Base-by-base conservation (phyloP, 2,329 filamentous ascomycete genomes). In the Diplodia intermedia region DNA sequence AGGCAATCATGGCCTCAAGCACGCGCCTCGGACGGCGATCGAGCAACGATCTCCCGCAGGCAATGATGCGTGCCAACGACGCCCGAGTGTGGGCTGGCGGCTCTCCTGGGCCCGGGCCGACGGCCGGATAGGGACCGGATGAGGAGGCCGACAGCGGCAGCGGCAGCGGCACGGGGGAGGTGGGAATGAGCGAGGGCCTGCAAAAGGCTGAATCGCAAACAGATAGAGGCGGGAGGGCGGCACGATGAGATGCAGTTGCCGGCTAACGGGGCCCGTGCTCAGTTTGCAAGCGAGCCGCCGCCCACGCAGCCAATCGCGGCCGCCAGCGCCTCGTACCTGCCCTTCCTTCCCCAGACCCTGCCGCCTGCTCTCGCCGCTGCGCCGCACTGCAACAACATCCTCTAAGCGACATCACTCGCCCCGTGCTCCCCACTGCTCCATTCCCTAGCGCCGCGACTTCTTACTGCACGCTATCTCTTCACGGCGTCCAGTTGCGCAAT, bases 191-290 rank as follows among this genome's bases (percentile, higher is more conserved):
- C 14, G 29, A 15, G 40, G 57, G 7, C 6, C 33, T 36, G 57
- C 14, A 36, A 49, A 63, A 20, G 60, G 29, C 60, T 63, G 60
- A 63, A 63, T 52, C 60, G 60, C 60, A 63, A 31, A 63, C 38
- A 63, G 60, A 63, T 23, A 43, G 55, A 18, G 36, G 38, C 26
- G 43, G 26, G 23, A 14, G 43, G 29, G 29, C 15, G 15, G 23
- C 14, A 43, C 6, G 33, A 36, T 36, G 43, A 47, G 43, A 47
- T 47, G 43, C 43, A 47, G 43, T 47, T 47, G 43, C 43, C 23
- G 43, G 20, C 43, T 2, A 23, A 20, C 18, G 43, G 40, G 40
- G 29, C 7, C 54, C 4, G 18, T n/a, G 31, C 29, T 9, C 31
- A 38, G 33, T 31, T n/a, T 38, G 33, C 36, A 40, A 57, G 54